A percentile compares a stretch with the other conserved stretches of the same genome.
Conservation (phyloP, 2,329 filamentous ascomycete genomes). For the Sordariomycetes sp. region DNA sequence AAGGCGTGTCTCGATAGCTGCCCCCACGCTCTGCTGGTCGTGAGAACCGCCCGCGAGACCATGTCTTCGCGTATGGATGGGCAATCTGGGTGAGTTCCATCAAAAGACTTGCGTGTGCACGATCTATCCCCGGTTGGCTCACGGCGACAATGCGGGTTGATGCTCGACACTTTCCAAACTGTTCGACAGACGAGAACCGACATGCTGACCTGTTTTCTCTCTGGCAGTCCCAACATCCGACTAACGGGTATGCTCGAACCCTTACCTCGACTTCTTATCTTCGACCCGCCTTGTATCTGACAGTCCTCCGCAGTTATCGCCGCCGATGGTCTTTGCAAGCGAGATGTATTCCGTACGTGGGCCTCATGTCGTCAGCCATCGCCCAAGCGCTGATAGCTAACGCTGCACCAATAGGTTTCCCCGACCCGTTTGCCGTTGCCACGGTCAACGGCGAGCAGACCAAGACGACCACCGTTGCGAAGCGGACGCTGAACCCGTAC, state of each 20-base stretch:
- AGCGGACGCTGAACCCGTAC: slow-evolving; percentile 97
- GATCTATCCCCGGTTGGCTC: neutral
- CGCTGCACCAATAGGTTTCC: slow-evolving; percentile 57
- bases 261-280: slow-evolving; percentile 16
- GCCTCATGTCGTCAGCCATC: neutral
- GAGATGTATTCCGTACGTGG: slow-evolving; percentile 92
- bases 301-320: slow-evolving; percentile 69
- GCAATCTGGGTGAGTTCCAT: slow-evolving; percentile 19
- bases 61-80: slow-evolving; percentile 22
- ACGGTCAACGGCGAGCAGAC: slow-evolving; percentile 98
- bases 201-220: slow-evolving; percentile 17
- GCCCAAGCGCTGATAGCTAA: slow-evolving; percentile 15
- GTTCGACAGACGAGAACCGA: neutral
- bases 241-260: slow-evolving; percentile 64
- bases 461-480: slow-evolving; percentile 93
- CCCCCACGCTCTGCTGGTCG: neutral
- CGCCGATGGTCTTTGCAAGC: slow-evolving; percentile 95
- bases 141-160: neutral
- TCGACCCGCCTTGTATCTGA: neutral
- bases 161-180: neutral
- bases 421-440: slow-evolving; percentile 94
- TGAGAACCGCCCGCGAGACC: slow-evolving; percentile 2
- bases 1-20: neutral
- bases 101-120: neutral
- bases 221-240: slow-evolving; percentile 75